Evolutionary conservation across 495 filamentous ascomycete species (phyloP).

Genomic region (Penicillium verhagenii): DNA sequence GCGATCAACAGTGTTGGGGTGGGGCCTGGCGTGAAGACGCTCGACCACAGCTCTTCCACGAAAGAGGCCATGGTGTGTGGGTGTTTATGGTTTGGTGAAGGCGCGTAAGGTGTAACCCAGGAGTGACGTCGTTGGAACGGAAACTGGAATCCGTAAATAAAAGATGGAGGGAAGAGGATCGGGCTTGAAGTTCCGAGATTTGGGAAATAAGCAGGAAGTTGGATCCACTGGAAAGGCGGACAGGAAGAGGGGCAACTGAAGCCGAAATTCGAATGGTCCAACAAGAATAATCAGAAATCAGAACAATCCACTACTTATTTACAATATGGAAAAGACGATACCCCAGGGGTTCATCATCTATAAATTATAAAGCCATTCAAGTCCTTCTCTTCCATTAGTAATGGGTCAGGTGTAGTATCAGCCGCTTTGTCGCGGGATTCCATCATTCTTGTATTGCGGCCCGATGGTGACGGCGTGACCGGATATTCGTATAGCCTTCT

Average conservation of each 20-base stretch:
- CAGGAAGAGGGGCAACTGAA: neutral
- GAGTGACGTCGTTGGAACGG: conserved; percentile 22
- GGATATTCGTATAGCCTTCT: conserved; percentile 5
- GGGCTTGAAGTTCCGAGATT: conserved; percentile 11
- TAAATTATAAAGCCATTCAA: too few species aligned
- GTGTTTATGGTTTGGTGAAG: neutral
- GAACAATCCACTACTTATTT: too few species aligned
- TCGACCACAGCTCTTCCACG: conserved; percentile 78
- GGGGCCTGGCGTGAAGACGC: conserved; percentile 87
- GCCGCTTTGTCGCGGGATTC: conserved; percentile 8
- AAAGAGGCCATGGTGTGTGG: conserved; percentile 70
- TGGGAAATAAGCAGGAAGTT: conserved; percentile 1
- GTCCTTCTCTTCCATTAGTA: too few species aligned
- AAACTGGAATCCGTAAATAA: conserved; percentile 23
- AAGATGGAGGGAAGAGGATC: neutral
- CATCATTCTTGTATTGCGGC: conserved; percentile 3
- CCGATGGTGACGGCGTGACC: conserved; percentile 8
- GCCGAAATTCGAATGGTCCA: neutral
- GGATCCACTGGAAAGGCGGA: conserved; percentile 1
- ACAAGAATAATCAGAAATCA: neutral
- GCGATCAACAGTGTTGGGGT: conserved; percentile 85
- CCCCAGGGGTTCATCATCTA: too few species aligned
- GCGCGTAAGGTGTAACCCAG: neutral
- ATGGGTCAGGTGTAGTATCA: conserved; percentile 1
- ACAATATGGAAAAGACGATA: too few species aligned